Evolutionary conservation across 2,329 filamentous ascomycete species (phyloP), one percentile per base, ranked within the genome.

Genomic region (Talaromyces piceae): DNA sequence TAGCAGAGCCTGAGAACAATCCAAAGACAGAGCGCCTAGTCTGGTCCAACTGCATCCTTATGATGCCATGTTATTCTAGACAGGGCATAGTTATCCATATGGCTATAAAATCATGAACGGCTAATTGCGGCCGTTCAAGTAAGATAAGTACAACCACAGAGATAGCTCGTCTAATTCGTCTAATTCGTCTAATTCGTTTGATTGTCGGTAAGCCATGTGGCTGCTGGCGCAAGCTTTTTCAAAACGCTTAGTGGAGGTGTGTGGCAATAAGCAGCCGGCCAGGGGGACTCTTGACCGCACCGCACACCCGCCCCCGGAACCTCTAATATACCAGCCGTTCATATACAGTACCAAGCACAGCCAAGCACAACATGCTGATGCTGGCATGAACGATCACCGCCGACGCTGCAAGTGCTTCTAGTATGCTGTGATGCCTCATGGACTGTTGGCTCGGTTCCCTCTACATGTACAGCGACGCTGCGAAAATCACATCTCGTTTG

Each of bases 401-500:
- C n/a, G n/a, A 18, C 16, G 11, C 7, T 20, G n/a, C 7, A 20
- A 2, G 7, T 11, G 1, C 16, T 9, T 37, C 16, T 37, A 1
- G 16, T 37, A 16, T n/a, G 31, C 31, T 4, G 31, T 18, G 31
- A 4, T 4, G 6, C 18, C n/a, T 5, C 1, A 3, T 11, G 31
- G 31, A n/a, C n/a, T n/a, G n/a, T n/a, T n/a, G n/a, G n/a, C n/a
- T 43, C 5, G 39, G 5, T 1, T 23, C 39, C n/a, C 39, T 18
- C n/a, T 49, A 94, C 86, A 94, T 91, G 65, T 94, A 95, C 63
- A 95, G 70, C 67, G 85, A 89, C 12, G 90, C 89, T 33, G 91
- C 88, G 16, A 91, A 91, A 20, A 89, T 94, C 49, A 95, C 93
- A 67, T 96, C 93, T 63, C 93, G 77, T 78, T 95, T 94, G 67